Evolutionary conservation across 1,284 basidiomycete species (phyloP).

Genomic region (Grifola frondosa): DNA sequence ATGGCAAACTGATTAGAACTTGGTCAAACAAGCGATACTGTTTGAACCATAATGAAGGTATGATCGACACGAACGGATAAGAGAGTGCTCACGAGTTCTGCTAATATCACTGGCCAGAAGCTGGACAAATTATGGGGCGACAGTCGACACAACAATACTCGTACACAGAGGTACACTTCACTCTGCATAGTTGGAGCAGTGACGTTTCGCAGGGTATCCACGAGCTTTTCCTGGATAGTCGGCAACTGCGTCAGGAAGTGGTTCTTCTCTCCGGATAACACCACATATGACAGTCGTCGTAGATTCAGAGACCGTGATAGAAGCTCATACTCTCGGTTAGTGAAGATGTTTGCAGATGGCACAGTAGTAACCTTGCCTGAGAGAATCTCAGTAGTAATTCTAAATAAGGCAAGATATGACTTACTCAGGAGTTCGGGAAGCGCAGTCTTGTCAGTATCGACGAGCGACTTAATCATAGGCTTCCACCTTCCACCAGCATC

Average conservation of each 20-base stretch:
- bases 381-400: slow-evolving; percentile 7
- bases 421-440: slow-evolving; percentile 82
- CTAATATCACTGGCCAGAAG: slow-evolving; percentile 96
- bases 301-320: slow-evolving; percentile 86
- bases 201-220: slow-evolving; percentile 85
- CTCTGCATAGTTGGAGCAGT: slow-evolving; percentile 86
- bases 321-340: slow-evolving; percentile 94
- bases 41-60: slow-evolving; percentile 1
- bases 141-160: slow-evolving; percentile 90
- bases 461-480: slow-evolving; percentile 75
- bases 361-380: slow-evolving; percentile 80
- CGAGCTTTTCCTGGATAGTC: slow-evolving; percentile 93
- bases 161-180: slow-evolving; percentile 92
- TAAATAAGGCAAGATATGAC: slow-evolving; percentile 14
- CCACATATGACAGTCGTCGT: slow-evolving; percentile 81
- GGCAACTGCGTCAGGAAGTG: slow-evolving; percentile 90
- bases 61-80: neutral
- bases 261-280: slow-evolving; percentile 87
- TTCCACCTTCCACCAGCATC: slow-evolving; percentile 69
- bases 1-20: slow-evolving; percentile 56
- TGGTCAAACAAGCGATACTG: slow-evolving; percentile 80
- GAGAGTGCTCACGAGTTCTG: slow-evolving; percentile 80
- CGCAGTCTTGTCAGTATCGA: slow-evolving; percentile 86
- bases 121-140: slow-evolving; percentile 89
- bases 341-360: slow-evolving; percentile 94